Base-by-base conservation (phyloP, 106 monocot genomes). In the Allium fistulosum region DNA sequence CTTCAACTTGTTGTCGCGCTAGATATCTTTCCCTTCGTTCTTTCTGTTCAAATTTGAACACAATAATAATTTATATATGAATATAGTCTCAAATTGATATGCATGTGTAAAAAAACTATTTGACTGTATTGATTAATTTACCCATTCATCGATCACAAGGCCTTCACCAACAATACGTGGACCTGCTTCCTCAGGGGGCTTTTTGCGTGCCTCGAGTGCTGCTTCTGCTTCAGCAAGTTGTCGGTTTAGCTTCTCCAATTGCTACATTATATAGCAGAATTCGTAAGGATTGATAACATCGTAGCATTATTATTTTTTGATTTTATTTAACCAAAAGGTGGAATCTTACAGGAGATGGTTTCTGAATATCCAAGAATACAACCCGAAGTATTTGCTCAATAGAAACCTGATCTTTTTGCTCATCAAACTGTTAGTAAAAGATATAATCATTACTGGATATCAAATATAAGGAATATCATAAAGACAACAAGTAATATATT, bases 131-230 rank as follows among this genome's bases (percentile, higher is more conserved):
- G 48, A 17, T 65, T 26, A 46, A 49, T 26, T 74, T 87, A 87
- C 91, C 91, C 91, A 91, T 83, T 91, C 87, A 67, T 91, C 91
- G 17, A 91, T 91, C 11, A 91, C 87, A 26, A 90, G 86, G 26
- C 91, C 91, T 84, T 91, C 91, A 17, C 91, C 91, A 52, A 91
- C 74, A 60, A 84, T 63, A 18, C 63, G 66, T 1, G 87, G 87
- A 37, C 81, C 87, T 10, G 84, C 9, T 46, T 81, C 87, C 63
- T 91, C 91, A 6, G 84, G 81, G 49, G 91, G 84, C 71, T 87
- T 87, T 76, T 84, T 91, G 58, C 87, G 81, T 48, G 84, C 79
- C 68, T 87, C 91, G 47, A 91, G 69, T 15, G 91, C 84, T 60
- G 91, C 87, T 61, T 91, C 91, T 27, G 91, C 68, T 57, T 91